Evolutionary conservation across 208 protist species (phyloP).

Genomic region (Acanthamoeba castellanii): DNA sequence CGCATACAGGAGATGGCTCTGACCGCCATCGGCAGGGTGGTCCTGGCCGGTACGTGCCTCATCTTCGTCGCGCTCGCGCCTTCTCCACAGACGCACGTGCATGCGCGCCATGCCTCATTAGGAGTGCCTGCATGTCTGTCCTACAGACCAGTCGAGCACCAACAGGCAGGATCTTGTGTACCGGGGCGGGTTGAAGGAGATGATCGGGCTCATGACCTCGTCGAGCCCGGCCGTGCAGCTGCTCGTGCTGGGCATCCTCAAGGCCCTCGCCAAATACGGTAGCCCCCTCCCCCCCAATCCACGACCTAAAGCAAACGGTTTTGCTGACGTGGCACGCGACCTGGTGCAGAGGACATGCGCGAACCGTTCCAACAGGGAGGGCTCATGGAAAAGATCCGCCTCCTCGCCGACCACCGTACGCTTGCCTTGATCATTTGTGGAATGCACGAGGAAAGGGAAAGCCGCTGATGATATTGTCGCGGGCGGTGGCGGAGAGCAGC

Average conservation of each 20-base stretch:
- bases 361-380: neutral
- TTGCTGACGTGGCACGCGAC: too few species aligned
- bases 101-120: too few species aligned
- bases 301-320: neutral
- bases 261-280: constrained; percentile 47
- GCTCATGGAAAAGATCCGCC: constrained; percentile 19
- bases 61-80: neutral
- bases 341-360: neutral
- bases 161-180: neutral
- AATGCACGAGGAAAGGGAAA: neutral
- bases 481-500: neutral
- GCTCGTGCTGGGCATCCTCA: constrained; percentile 12
- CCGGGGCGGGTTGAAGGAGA: neutral
- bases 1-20: constrained; percentile 6
- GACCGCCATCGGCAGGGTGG: constrained; percentile 6
- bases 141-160: neutral
- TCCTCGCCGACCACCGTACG: constrained; percentile 2
- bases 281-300: neutral
- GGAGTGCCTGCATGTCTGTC: neutral
- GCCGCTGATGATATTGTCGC: neutral
- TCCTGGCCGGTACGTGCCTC: constrained; percentile 1
- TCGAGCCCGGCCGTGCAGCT: neutral
- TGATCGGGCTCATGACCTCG: neutral
- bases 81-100: neutral
- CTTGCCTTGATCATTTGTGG: too few species aligned